These are phyloP conservation scores for Petunia hybrid DNA, from an alignment of 305 asterid genomes.

Conservation along the genomic window DNA sequence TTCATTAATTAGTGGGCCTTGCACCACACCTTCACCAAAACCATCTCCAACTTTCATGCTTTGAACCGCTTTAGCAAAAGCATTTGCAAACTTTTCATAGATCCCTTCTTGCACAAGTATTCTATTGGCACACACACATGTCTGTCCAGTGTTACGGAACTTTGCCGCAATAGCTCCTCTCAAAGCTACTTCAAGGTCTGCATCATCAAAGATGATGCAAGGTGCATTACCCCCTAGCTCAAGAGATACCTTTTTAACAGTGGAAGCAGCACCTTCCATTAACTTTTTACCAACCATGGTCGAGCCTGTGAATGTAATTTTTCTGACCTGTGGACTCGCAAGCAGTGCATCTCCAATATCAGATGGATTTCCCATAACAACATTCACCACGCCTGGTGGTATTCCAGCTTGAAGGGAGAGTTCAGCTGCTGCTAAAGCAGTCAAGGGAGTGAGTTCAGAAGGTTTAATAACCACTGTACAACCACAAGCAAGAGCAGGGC, in stretches of 20 bases:
- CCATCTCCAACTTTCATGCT: constrained; percentile 95
- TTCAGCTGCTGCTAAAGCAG: constrained; percentile 98
- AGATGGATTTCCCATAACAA: constrained; percentile 91
- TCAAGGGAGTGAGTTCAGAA: constrained; percentile 92
- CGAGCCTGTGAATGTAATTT: constrained; percentile 97
- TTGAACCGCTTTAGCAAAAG: constrained; percentile 76
- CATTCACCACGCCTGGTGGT: constrained; percentile 94
- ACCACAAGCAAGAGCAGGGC: constrained; percentile 98
- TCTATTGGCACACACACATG: constrained; percentile 97
- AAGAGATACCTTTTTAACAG: constrained; percentile 96
- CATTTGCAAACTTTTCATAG: constrained; percentile 77
- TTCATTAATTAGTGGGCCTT: constrained; percentile 97
- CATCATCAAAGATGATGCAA: constrained; percentile 94
- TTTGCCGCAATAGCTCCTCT: constrained; percentile 92
- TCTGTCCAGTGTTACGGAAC: constrained; percentile 98
- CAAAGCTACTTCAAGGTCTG: constrained; percentile 94
- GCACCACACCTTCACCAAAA: constrained; percentile 87
- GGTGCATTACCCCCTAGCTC: constrained; percentile 99
- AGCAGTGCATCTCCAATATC: constrained; percentile 89
- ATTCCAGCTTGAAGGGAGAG: constrained; percentile 97
- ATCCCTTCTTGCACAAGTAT: constrained; percentile 98
- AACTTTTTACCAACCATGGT: constrained; percentile 94
- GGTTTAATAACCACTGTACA: constrained; percentile 97
- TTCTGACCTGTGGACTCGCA: constrained; percentile 88
- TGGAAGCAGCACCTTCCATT: constrained; percentile 94